phyloP scores from a whole-genome alignment of 164 flowering plant species.

The Protea cynaroides region DNA sequence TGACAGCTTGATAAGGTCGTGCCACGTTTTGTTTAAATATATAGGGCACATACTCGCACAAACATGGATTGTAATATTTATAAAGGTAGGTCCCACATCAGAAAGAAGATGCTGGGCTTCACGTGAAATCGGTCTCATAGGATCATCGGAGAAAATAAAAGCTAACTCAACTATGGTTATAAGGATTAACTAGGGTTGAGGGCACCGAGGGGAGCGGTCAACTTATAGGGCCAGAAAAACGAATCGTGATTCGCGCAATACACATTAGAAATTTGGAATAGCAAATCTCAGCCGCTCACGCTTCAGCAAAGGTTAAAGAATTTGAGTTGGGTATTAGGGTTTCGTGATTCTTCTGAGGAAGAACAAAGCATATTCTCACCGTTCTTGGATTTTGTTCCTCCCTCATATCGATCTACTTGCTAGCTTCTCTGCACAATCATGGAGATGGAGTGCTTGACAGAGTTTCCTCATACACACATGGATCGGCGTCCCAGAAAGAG shows the following conservation, averaged over 20 bases:
- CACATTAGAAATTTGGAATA: not conserved
- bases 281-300: not conserved
- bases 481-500: conserved; percentile 72
- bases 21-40: too few species aligned
- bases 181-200: not conserved
- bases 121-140: too few species aligned
- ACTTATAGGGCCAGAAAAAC: not conserved
- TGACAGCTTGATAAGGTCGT: too few species aligned
- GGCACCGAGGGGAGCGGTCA: too few species aligned
- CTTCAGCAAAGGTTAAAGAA: not conserved
- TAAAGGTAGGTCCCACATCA: too few species aligned
- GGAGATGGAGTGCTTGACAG: conserved; percentile 37
- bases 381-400: not conserved
- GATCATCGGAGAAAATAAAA: not conserved
- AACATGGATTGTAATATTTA: too few species aligned
- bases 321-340: not conserved
- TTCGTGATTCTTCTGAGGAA: conserved; percentile 2
- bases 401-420: conserved; percentile 2
- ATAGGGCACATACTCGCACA: too few species aligned
- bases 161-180: conserved; percentile 1
- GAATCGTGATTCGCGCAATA: not conserved
- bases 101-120: too few species aligned
- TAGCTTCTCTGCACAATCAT: conserved; percentile 7
- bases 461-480: conserved; percentile 37
- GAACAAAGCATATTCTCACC: too few species aligned